Evolutionary conservation across 2,329 filamentous ascomycete genomes (phyloP).

Genomic region (Penicillium italicum): DNA sequence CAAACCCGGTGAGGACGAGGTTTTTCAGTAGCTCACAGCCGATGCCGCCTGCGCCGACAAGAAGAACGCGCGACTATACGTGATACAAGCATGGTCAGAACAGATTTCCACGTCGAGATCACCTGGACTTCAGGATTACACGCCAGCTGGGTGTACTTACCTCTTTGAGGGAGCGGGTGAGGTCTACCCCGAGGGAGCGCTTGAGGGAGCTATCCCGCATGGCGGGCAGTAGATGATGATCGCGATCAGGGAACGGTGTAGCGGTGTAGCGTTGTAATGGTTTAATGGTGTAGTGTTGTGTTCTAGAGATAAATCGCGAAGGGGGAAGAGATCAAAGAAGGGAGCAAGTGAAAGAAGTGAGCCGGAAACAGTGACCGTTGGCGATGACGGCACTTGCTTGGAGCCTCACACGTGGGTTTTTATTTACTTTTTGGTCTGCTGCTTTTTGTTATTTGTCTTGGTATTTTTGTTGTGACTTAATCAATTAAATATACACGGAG

Average conservation of each 20-base stretch:
- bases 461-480: background rate
- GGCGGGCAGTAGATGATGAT: conserved; percentile 11
- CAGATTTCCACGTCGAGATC: background rate
- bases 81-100: conserved; percentile 9
- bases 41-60: conserved; percentile 95
- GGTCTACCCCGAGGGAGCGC: conserved; percentile 42
- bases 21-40: conserved; percentile 98
- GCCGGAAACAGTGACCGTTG: conserved; percentile 18
- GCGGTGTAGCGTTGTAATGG: background rate
- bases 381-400: conserved; percentile 23
- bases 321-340: background rate
- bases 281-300: conserved; percentile 7
- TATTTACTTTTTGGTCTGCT: background rate
- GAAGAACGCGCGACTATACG: conserved; percentile 73
- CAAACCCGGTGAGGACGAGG: conserved; percentile 85
- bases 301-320: background rate
- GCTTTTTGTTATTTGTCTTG: background rate
- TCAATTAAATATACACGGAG: background rate
- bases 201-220: conserved; percentile 44
- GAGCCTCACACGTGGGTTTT: conserved; percentile 10
- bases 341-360: conserved; percentile 7
- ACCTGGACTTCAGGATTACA: background rate
- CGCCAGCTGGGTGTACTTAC: conserved; percentile 25
- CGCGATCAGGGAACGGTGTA: background rate
- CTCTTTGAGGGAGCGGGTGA: conserved; percentile 41